Base-by-base conservation (phyloP, 2,329 filamentous ascomycete genomes). In the Berkeleyomyces rouxiae region DNA sequence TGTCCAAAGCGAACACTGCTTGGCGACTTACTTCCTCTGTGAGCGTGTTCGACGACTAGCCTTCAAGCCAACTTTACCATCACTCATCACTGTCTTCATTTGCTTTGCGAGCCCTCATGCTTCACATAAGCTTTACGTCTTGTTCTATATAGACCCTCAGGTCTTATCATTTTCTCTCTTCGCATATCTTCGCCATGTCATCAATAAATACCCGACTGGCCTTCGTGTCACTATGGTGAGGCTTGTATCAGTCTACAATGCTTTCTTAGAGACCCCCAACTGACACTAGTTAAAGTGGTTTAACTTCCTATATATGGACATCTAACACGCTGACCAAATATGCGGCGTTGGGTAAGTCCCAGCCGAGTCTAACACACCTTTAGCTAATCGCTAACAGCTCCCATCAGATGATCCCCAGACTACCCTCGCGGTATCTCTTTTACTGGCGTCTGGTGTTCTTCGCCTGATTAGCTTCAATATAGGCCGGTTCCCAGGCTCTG, bases 381-480 rank as follows among this genome's bases (percentile, higher is more conserved):
- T 10, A 11, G 3, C 16, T 33, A 3, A 7, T 11, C 31, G 33
- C 40, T 51, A 53, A 60, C 40, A 23, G 10, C 7, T 9, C 11
- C 7, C 33, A 23, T 40, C 13, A 66, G 65, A 65, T 43, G 64
- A 66, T 47, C 64, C 65, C 9, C 44, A 63, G 46, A 62, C 62
- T 13, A 64, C 64, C 4, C 62, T 55, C 7, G 53, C 77, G 36
- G 69, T 79, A 11, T 70, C 80, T 7, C 70, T 81, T 13, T 68
- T 80, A 23, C 69, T 80, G 33, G 76, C 77, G 3, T 76, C 77
- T 0, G 64, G 69, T 2, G 63, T 75, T 66, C 69, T 49, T 66
- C 65, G 13, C 63, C 66, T 36, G 51, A 47, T 40, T 36, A 69
- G 53, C 61, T 69, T 13, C 67, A 67, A 39, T 64, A 62, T 43